Evolutionary conservation across 495 filamentous ascomycete genomes (phyloP), one percentile per base, ranked within the genome.

Genomic region (Apodospora peruviana): DNA sequence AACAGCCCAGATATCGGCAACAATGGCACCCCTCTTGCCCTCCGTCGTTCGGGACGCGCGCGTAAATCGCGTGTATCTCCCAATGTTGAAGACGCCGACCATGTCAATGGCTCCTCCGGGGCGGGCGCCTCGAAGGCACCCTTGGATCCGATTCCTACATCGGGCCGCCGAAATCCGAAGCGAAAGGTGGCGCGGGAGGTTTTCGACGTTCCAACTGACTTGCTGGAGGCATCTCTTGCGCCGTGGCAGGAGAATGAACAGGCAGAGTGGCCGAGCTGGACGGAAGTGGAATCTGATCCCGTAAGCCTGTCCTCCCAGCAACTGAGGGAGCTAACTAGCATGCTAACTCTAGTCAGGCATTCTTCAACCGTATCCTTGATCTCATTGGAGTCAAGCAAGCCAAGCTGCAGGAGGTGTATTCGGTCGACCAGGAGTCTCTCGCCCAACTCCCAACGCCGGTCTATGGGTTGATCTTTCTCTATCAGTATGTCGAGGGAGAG

Each of bases 271-370:
- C 57, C 56, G 2, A 90, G 89, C 20, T 98, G 90, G 75, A 85
- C 84, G 39, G 90, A 96, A 59, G 74, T 96, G 32, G 90, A 95
- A 63, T 94, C 88, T 0, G 91, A 98, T 47, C 93, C 93, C 2
- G 90, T 90, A 68, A 62, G 79, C 61, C 44, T 10, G 17, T 38
- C 36, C 16, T 5, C 19, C 16, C 9, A 11, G 7, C 9, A 38
- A 18, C 9, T n/a, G 36, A 11, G 9, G 16, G 7, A 4, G 36
- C 16, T 38, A n/a, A 18, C 7, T 36, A 3, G 4, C 19, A 7
- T 17, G 20, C 12, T 21, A 62, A 40, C 16, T 9, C 20, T 43
- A 36, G 17, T 3, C 55, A 91, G 87, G 84, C 80, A 24, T 77
- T 90, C 34, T 95, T 96, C 75, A 91, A 86, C 56, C 78, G 81